Evolutionary conservation across 768 basidiomycete genomes (phyloP), one percentile per base, ranked within the genome.

Genomic region (Rhodotorula toruloides): DNA sequence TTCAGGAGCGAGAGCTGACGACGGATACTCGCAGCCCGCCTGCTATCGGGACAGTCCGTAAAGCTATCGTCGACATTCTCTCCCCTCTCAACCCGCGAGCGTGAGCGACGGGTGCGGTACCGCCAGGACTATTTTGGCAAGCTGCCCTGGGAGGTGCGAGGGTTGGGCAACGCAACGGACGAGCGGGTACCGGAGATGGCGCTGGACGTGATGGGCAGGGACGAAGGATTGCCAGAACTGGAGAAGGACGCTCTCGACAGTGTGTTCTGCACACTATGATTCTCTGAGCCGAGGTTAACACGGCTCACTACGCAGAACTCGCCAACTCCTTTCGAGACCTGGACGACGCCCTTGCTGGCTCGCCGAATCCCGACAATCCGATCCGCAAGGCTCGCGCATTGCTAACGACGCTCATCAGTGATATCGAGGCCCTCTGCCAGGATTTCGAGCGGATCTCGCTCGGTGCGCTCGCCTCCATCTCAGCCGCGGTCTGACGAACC

Each of bases 21-120:
- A 47, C 58, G 32, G 46, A 32, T 27, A 8, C 34, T 9, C 11
- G 2, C 63, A 75, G 74, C 63, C 21, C 70, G 66, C 2, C 88
- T 91, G 76, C 90, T 97, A 76, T 84, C 86, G 65, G 86, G 87
- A 69, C 82, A 90, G 54, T 87, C 90, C 0, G 84, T 87, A 66
- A 85, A 84, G 42, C 86, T 97, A 47, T 80, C 91, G 7, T 87
- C 93, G 74, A 83, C 90, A 25, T 87, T 97, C 85, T 86, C 88
- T 4, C 90, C 88, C 73, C 82, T 93, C 46, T 86, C 88, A 13
- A 81, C 85, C 0, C 84, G 81, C 56, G 96, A 99, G 77, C 82
- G 83, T 67, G 89, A 88, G 72, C 84, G 91, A 27, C 84, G 96
- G 4, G 85, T 87, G 71, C 82, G 88, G n/a, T 92, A 94, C 75